Conservation (phyloP, 164 flowering plant species). For the Vitis cinerea region DNA sequence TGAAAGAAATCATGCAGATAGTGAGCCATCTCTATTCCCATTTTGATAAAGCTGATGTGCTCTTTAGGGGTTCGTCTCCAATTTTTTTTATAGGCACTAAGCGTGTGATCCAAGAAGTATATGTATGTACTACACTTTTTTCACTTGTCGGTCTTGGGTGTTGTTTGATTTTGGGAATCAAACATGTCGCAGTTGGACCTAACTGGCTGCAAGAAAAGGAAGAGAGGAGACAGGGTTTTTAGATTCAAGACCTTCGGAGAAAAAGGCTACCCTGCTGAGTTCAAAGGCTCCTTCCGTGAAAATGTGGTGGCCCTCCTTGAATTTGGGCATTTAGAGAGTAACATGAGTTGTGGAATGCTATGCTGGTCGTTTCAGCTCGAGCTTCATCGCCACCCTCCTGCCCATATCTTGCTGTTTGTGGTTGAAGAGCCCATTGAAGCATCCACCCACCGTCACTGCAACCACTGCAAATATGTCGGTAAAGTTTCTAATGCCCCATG, state of each 20-base stretch:
- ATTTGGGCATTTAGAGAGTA: conserved; percentile 51
- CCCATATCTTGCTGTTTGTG: conserved; percentile 55
- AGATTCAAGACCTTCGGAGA: conserved; percentile 74
- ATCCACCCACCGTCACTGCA: conserved; percentile 53
- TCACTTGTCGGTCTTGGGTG: neutral
- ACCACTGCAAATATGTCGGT: conserved; percentile 82
- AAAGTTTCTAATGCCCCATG: conserved; percentile 10
- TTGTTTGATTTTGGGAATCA: neutral
- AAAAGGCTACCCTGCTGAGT: conserved; percentile 59
- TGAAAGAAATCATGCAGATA: conserved; percentile 38
- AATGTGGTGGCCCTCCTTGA: conserved; percentile 68
- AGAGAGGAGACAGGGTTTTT: conserved; percentile 62
- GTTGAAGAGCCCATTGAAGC: conserved; percentile 66
- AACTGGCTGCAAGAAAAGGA: conserved; percentile 64
- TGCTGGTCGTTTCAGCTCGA: conserved; percentile 90
- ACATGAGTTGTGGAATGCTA: conserved; percentile 25
- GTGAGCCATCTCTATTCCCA: conserved; percentile 10
- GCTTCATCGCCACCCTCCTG: conserved; percentile 59
- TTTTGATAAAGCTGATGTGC: conserved; percentile 8
- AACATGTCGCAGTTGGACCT: conserved; percentile 42
- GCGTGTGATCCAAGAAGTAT: conserved; percentile 42
- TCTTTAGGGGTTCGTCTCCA: conserved; percentile 25
- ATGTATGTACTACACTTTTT: conserved; percentile 8
- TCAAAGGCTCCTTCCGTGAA: conserved; percentile 56
- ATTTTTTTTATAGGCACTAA: conserved; percentile 58